Conservation (phyloP, 345 rosid genomes). For the Arabidopsis suecica region DNA sequence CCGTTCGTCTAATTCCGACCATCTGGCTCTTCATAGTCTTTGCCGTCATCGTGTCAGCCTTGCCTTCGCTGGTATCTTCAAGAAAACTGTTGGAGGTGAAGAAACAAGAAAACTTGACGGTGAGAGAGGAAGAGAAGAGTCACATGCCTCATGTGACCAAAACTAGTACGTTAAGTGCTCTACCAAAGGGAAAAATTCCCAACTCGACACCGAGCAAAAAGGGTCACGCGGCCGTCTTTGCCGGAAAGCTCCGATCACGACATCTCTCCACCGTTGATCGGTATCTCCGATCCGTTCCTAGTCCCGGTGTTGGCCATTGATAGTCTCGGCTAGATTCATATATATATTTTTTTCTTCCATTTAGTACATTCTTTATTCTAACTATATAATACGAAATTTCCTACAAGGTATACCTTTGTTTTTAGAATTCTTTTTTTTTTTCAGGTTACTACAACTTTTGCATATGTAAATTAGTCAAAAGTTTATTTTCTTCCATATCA, state of each 20-base stretch:
- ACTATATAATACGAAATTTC: conserved; percentile 25
- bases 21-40: conserved; percentile 42
- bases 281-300: conserved; percentile 76
- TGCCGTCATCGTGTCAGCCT: conserved; percentile 44
- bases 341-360: neutral
- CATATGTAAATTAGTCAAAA: conserved; percentile 12
- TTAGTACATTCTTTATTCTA: conserved; percentile 34
- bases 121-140: conserved; percentile 44
- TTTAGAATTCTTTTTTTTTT: neutral
- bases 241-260: conserved; percentile 58
- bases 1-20: conserved; percentile 42
- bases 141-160: conserved; percentile 49
- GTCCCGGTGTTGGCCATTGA: conserved; percentile 84
- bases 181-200: conserved; percentile 67
- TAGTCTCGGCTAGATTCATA: conserved; percentile 13
- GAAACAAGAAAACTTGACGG: conserved; percentile 30
- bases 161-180: conserved; percentile 47
- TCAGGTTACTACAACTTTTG: neutral
- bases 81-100: conserved; percentile 53
- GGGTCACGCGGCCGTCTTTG: conserved; percentile 57
- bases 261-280: conserved; percentile 69
- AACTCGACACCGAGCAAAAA: conserved; percentile 72
- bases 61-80: conserved; percentile 47
- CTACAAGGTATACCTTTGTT: conserved; percentile 12
- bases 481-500: neutral